Evolutionary conservation across 805 yeast genomes (phyloP).

Genomic region (Monosporozyma servazzii): DNA sequence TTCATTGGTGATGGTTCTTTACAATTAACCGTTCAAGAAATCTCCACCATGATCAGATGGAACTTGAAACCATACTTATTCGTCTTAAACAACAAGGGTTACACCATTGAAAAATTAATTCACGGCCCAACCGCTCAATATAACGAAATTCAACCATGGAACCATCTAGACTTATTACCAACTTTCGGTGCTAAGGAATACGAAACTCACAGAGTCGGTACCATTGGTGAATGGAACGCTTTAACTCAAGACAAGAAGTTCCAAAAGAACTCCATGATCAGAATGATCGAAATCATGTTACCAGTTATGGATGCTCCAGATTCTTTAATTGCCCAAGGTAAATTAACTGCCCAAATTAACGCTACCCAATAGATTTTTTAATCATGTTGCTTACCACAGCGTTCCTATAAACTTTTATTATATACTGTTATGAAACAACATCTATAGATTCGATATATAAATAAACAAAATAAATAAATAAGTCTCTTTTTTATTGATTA

Average conservation of each 20-base stretch:
- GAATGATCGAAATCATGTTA: constrained; percentile 58
- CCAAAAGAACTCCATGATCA: constrained; percentile 45
- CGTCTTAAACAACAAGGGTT: constrained; percentile 5
- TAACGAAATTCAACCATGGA: constrained; percentile 5
- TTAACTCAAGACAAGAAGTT: constrained; percentile 41
- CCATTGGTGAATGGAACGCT: constrained; percentile 48
- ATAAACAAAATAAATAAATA: background rate
- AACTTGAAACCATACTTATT: constrained; percentile 6
- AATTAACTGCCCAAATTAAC: constrained; percentile 44
- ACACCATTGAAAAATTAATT: constrained; percentile 6
- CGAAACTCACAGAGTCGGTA: constrained; percentile 38
- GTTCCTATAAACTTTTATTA: background rate
- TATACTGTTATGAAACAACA: background rate
- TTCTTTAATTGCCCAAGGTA: constrained; percentile 55
- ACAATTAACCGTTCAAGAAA: constrained; percentile 6
- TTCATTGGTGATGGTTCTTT: constrained; percentile 7
- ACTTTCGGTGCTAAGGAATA: constrained; percentile 4
- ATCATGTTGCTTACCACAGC: background rate
- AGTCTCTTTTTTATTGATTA: too few species aligned
- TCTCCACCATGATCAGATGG: constrained; percentile 3
- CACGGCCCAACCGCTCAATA: constrained; percentile 7
- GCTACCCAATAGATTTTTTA: constrained; percentile 28
- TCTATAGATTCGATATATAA: background rate
- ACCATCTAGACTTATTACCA: constrained; percentile 2
- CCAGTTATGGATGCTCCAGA: constrained; percentile 62